These are phyloP conservation scores for Pontederia crassipes DNA, from an alignment of 176 grass and related monocot species.

Conservation along the genomic window DNA sequence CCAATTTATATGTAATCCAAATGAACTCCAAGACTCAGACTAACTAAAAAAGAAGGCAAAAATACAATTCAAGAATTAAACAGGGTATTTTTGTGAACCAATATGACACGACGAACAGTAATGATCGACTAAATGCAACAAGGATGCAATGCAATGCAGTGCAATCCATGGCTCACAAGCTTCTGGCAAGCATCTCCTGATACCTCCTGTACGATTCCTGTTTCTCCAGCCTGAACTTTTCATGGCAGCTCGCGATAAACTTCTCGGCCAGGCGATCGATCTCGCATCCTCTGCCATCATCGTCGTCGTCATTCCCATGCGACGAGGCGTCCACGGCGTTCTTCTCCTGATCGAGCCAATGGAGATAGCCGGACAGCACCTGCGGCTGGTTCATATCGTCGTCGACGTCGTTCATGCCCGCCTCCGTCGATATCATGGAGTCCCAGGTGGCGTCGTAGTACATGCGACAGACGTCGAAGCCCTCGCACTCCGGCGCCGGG, in stretches of 20 bases:
- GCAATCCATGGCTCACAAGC: too few relatives aligned
- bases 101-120: too few relatives aligned
- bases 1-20: too few relatives aligned
- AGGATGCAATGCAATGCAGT: too few relatives aligned
- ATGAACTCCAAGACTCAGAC: too few relatives aligned
- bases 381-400: not conserved
- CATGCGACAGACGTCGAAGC: not conserved
- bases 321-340: not conserved
- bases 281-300: constrained; percentile 26
- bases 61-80: too few relatives aligned
- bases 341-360: constrained; percentile 28
- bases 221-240: constrained; percentile 76
- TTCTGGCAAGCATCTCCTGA: constrained; percentile 7
- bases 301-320: constrained; percentile 5
- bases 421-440: constrained; percentile 5
- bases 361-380: constrained; percentile 3
- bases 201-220: constrained; percentile 88
- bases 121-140: too few relatives aligned
- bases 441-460: constrained; percentile 27
- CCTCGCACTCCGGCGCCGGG: not conserved
- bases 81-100: too few relatives aligned
- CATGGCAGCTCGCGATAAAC: constrained; percentile 73
- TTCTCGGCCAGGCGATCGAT: constrained; percentile 72
- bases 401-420: not conserved
- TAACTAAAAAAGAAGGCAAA: too few relatives aligned